Evolutionary conservation across 371 early-diverging fungal genomes (phyloP).

Genomic region (Lichtheimia corymbifera): DNA sequence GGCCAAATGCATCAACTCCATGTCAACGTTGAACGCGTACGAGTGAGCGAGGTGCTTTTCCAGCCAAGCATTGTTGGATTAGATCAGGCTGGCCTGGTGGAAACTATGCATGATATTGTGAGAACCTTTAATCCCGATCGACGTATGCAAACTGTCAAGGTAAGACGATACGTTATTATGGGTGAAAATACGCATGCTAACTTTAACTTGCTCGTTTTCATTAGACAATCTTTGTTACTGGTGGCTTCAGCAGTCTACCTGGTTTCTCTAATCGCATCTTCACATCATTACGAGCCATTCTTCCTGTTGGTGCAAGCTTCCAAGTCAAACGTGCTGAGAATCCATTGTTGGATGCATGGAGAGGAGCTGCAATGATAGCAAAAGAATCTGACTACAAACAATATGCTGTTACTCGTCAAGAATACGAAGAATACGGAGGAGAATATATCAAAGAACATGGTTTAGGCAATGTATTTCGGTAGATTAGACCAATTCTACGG

Average conservation of each 20-base stretch:
- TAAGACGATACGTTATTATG: slow-evolving; percentile 13
- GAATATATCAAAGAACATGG: slow-evolving; percentile 85
- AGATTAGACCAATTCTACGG: neutral
- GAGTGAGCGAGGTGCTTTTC: slow-evolving; percentile 87
- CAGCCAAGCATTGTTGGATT: slow-evolving; percentile 85
- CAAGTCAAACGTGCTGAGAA: slow-evolving; percentile 67
- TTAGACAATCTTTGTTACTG: slow-evolving; percentile 79
- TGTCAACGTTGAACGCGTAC: slow-evolving; percentile 84
- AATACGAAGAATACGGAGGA: slow-evolving; percentile 83
- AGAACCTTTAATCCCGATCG: slow-evolving; percentile 55
- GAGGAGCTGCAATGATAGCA: slow-evolving; percentile 73
- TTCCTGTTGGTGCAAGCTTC: slow-evolving; percentile 63
- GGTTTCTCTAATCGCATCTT: slow-evolving; percentile 67
- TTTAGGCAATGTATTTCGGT: slow-evolving; percentile 61
- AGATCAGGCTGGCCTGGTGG: slow-evolving; percentile 86
- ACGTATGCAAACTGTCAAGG: slow-evolving; percentile 50
- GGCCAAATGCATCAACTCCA: slow-evolving; percentile 78
- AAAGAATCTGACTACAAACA: slow-evolving; percentile 32
- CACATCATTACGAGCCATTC: slow-evolving; percentile 58
- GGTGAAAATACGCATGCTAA: too few species aligned
- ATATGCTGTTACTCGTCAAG: slow-evolving; percentile 59
- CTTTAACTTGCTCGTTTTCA: too few species aligned
- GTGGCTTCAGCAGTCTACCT: slow-evolving; percentile 69
- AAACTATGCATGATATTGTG: slow-evolving; percentile 72
- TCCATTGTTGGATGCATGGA: slow-evolving; percentile 83